Conservation (phyloP, 805 yeast genomes). For the Kuraishia ogatae region DNA sequence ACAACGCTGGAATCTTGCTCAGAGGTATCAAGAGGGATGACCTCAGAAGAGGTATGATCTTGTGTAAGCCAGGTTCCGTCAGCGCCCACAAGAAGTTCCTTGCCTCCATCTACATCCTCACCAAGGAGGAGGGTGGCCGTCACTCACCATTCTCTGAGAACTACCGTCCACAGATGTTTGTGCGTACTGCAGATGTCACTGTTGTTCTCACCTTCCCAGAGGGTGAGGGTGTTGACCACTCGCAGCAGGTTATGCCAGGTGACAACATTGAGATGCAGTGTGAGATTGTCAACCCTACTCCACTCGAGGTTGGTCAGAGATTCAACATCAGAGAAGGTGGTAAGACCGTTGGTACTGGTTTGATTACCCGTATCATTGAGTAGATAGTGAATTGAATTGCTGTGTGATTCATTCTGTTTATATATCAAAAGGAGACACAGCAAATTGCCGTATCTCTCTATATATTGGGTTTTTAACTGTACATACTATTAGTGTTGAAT, state of each 20-base stretch:
- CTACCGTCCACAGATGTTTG: slow-evolving; percentile 96
- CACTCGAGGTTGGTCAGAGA: slow-evolving; percentile 94
- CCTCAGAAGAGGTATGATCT: slow-evolving; percentile 94
- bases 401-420: neutral
- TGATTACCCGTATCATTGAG: slow-evolving; percentile 76
- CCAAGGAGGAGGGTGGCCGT: slow-evolving; percentile 99
- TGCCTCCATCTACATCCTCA: slow-evolving; percentile 85
- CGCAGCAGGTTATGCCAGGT: slow-evolving; percentile 93
- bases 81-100: slow-evolving; percentile 90
- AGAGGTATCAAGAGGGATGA: slow-evolving; percentile 99
- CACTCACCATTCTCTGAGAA: slow-evolving; percentile 94
- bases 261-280: slow-evolving; percentile 97
- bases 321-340: slow-evolving; percentile 99
- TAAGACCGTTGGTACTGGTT: slow-evolving; percentile 97
- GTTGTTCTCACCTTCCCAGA: slow-evolving; percentile 86
- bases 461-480: neutral
- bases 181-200: slow-evolving; percentile 95
- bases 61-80: slow-evolving; percentile 87
- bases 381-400: neutral
- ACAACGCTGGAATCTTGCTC: slow-evolving; percentile 93
- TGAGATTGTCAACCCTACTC: slow-evolving; percentile 83
- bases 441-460: neutral
- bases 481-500: neutral
- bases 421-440: neutral
- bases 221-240: slow-evolving; percentile 65